These are phyloP conservation scores for Tuber calosporum DNA, from an alignment of 495 filamentous ascomycete genomes.

Conservation along the genomic window DNA sequence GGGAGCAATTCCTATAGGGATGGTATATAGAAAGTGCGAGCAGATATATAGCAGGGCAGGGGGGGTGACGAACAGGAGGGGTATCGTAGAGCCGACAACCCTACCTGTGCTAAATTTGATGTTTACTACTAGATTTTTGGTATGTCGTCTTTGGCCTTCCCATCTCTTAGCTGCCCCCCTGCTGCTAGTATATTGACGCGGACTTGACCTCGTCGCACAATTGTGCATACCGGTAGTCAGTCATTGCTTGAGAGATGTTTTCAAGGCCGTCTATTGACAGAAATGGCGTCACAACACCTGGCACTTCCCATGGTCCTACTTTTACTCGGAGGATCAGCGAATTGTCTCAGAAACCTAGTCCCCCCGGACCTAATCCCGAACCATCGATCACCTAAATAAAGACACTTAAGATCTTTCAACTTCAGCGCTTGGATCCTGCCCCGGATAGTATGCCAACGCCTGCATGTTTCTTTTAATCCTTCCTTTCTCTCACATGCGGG, in stretches of 20 bases:
- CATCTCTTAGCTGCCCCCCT: not conserved
- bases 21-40: not conserved
- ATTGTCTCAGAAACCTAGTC: slow-evolving; percentile 38
- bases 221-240: not conserved
- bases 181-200: not conserved
- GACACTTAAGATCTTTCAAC: slow-evolving; percentile 46
- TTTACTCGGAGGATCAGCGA: not conserved
- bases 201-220: not conserved
- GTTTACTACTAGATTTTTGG: not conserved
- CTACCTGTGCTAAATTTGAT: not conserved
- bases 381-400: slow-evolving; percentile 44
- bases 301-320: not conserved
- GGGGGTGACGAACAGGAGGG: not conserved
- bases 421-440: slow-evolving; percentile 49
- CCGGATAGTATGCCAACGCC: slow-evolving; percentile 36
- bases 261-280: not conserved
- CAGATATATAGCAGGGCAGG: not conserved
- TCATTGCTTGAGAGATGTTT: not conserved
- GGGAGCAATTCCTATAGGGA: not conserved
- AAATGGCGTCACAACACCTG: not conserved
- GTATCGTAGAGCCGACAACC: not conserved
- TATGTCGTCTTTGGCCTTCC: not conserved
- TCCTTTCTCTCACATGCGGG: not conserved
- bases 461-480: slow-evolving; percentile 8
- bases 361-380: slow-evolving; percentile 46